phyloP scores from a whole-genome alignment of 2,329 filamentous ascomycete species.

The Fusarium pininemorale region DNA sequence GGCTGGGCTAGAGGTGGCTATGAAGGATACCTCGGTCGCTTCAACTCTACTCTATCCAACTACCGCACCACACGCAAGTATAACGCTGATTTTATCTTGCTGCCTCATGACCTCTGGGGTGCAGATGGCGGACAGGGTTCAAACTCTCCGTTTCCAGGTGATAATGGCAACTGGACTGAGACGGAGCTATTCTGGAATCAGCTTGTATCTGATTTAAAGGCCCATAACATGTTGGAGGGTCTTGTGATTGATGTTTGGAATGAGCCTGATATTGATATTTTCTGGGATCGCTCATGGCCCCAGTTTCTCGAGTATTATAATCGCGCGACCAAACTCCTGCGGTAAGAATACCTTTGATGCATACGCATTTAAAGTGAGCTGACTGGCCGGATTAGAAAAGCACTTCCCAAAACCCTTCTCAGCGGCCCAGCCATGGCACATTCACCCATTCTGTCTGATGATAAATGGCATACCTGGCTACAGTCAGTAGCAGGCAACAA shows the following conservation, averaged over 20 bases:
- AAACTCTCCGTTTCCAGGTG: neutral
- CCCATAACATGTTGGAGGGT: neutral
- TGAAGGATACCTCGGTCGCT: neutral
- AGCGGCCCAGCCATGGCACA: neutral
- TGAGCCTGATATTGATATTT: neutral
- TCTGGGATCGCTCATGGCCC: neutral
- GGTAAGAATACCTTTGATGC: rapidly evolving
- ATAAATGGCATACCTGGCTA: neutral
- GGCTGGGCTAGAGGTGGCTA: neutral
- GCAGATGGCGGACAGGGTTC: neutral
- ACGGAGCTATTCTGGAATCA: neutral
- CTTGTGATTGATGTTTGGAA: neutral
- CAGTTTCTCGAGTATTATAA: neutral
- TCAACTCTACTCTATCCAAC: neutral
- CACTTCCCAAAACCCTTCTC: neutral
- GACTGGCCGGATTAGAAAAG: neutral
- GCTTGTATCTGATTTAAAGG: neutral
- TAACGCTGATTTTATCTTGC: neutral
- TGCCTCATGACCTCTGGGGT: neutral
- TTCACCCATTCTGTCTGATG: neutral
- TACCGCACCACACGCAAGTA: neutral
- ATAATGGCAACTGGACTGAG: neutral
- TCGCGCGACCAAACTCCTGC: neutral
- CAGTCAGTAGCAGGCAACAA: neutral
- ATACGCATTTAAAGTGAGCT: rapidly evolving